Evolutionary conservation across 2,329 filamentous ascomycete species (phyloP).

Genomic region (Cordyceps farinosa): DNA sequence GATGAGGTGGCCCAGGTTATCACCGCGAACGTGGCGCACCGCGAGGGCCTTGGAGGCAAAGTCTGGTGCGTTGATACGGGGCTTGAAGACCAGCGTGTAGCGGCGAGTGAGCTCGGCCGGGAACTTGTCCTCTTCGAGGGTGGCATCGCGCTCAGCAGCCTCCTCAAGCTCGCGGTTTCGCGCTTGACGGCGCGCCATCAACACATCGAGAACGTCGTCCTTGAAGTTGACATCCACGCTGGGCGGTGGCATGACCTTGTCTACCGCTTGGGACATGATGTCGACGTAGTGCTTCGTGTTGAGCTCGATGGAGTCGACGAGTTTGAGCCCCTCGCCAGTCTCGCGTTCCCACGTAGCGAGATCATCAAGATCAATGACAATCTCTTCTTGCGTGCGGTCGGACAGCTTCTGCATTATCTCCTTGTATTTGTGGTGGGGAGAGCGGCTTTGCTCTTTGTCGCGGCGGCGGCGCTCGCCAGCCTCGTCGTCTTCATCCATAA

Average conservation of each 20-base stretch:
- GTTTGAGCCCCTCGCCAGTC: conserved; percentile 62
- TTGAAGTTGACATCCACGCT: conserved; percentile 84
- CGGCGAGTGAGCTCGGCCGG: conserved; percentile 87
- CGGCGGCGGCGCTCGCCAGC: conserved; percentile 48
- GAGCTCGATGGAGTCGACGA: conserved; percentile 79
- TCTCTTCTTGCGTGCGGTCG: conserved; percentile 71
- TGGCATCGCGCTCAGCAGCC: conserved; percentile 64
- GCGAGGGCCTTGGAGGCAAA: conserved; percentile 65
- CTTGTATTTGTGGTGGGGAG: conserved; percentile 81
- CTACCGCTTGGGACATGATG: conserved; percentile 81
- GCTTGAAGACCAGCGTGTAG: conserved; percentile 96
- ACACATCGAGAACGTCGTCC: conserved; percentile 92
- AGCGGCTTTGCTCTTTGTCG: conserved; percentile 46
- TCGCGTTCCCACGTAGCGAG: conserved; percentile 74
- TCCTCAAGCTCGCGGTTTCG: conserved; percentile 75
- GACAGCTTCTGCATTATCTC: conserved; percentile 82
- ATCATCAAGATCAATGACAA: conserved; percentile 88
- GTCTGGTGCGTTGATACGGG: conserved; percentile 68
- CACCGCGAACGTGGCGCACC: conserved; percentile 89
- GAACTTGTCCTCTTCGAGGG: conserved; percentile 71
- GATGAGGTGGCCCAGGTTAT: conserved; percentile 89
- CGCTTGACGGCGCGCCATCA: conserved; percentile 86
- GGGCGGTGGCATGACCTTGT: conserved; percentile 78
- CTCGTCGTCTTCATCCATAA: conserved; percentile 79
- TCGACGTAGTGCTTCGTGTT: conserved; percentile 97